Conservation (phyloP, 2,329 filamentous ascomycete species). For the Ceratocystis harringtonii region DNA sequence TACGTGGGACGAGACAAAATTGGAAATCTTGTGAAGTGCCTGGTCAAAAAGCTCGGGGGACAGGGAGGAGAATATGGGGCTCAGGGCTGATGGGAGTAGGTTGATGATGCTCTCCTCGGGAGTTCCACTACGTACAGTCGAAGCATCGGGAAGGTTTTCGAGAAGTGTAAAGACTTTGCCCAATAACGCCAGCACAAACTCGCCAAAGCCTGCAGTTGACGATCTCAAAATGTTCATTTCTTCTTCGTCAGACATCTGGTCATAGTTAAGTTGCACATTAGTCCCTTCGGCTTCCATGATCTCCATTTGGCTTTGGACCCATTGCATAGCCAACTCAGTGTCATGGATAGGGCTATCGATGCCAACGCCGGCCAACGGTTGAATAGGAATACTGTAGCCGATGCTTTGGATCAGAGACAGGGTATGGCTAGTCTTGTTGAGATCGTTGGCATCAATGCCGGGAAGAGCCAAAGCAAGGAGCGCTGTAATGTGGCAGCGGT, state of each 20-base stretch:
- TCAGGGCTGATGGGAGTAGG: constrained; percentile 78
- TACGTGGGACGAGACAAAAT: constrained; percentile 85
- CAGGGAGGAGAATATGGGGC: constrained; percentile 75
- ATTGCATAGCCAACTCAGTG: constrained; percentile 68
- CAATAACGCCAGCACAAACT: constrained; percentile 80
- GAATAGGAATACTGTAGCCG: constrained; percentile 88
- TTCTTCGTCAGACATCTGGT: constrained; percentile 68
- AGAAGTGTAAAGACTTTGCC: constrained; percentile 90
- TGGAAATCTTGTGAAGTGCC: constrained; percentile 77
- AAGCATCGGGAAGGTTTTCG: constrained; percentile 86
- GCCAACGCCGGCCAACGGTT: constrained; percentile 51
- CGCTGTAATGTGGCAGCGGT: constrained; percentile 87
- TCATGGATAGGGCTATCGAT: constrained; percentile 53
- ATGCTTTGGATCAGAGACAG: constrained; percentile 91
- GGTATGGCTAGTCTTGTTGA: constrained; percentile 91
- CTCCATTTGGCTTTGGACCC: constrained; percentile 89
- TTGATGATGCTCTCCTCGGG: constrained; percentile 97
- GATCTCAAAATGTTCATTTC: constrained; percentile 81
- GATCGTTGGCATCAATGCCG: constrained; percentile 92
- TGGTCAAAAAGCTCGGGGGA: constrained; percentile 90
- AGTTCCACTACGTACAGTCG: constrained; percentile 72
- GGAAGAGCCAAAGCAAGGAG: constrained; percentile 83
- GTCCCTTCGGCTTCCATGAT: constrained; percentile 81
- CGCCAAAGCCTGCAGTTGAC: constrained; percentile 82
- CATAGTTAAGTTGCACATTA: constrained; percentile 73